phyloP scores from a whole-genome alignment of 2,329 filamentous ascomycete genomes.

The Hymenoscyphus scutula region DNA sequence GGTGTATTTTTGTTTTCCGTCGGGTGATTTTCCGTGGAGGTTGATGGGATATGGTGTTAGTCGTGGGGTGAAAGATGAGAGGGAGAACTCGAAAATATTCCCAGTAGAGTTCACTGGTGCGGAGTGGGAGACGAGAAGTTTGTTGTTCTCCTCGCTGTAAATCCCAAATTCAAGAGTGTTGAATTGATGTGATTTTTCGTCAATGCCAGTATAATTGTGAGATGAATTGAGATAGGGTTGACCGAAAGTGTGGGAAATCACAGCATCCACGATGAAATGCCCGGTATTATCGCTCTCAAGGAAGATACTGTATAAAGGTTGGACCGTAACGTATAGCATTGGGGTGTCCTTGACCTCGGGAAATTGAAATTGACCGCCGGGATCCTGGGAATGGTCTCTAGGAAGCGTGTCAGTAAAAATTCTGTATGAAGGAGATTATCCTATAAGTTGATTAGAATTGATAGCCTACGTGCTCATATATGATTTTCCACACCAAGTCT shows the following conservation, averaged over 20 bases:
- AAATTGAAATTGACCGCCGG: constrained; percentile 45
- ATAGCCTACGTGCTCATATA: constrained; percentile 40
- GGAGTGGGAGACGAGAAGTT: constrained; percentile 30
- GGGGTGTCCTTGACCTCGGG: constrained; percentile 40
- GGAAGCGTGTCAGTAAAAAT: constrained; percentile 8
- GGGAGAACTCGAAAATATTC: constrained; percentile 39
- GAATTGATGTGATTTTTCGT: constrained; percentile 16
- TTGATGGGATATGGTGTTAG: constrained; percentile 40
- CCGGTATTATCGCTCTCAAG: constrained; percentile 40
- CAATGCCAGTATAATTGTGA: constrained; percentile 20
- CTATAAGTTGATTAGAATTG: not conserved
- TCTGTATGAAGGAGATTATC: not conserved
- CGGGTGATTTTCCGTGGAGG: constrained; percentile 35
- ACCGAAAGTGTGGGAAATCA: constrained; percentile 41
- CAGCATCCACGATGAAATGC: constrained; percentile 44
- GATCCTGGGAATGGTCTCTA: constrained; percentile 47
- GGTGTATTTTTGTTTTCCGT: constrained; percentile 38
- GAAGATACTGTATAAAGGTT: constrained; percentile 48
- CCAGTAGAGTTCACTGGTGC: constrained; percentile 40
- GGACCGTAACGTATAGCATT: constrained; percentile 44
- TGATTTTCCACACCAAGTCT: constrained; percentile 44
- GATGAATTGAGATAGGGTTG: constrained; percentile 31
- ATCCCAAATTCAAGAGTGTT: constrained; percentile 32
- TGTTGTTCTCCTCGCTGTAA: constrained; percentile 30
- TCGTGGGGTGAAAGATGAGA: constrained; percentile 34